Evolutionary conservation across 768 basidiomycete genomes (phyloP).

Genomic region (Rhodosporidiobolus odoratus): DNA sequence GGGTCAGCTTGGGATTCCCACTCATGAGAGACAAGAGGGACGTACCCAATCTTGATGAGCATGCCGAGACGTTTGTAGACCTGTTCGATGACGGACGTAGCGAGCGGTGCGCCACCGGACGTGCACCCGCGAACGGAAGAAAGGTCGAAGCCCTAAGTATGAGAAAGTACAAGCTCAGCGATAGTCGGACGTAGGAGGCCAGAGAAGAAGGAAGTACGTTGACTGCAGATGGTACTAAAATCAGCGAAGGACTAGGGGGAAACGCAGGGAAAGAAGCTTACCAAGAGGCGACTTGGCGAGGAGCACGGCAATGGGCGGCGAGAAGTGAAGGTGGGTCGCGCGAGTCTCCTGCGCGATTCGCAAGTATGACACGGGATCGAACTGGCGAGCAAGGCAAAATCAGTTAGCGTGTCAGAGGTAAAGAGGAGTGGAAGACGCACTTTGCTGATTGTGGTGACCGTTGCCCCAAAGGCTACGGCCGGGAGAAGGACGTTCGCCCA

Average conservation of each 20-base stretch:
- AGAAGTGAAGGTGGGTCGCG: constrained; percentile 44
- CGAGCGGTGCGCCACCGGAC: constrained; percentile 43
- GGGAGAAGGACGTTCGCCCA: constrained; percentile 40
- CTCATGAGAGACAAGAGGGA: background rate
- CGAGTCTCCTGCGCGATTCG: constrained; percentile 38
- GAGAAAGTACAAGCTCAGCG: too few species aligned
- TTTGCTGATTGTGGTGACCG: constrained; percentile 38
- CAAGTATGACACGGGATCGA: constrained; percentile 42
- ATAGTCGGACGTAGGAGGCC: too few species aligned
- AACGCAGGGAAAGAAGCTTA: background rate
- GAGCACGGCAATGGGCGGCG: constrained; percentile 43
- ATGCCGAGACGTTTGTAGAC: constrained; percentile 40
- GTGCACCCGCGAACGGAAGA: constrained; percentile 40
- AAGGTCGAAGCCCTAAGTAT: constrained; percentile 40
- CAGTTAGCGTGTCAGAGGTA: background rate
- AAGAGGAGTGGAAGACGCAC: background rate
- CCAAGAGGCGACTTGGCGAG: constrained; percentile 42
- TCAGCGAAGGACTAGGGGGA: background rate
- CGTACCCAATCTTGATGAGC: constrained; percentile 40
- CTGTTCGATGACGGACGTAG: constrained; percentile 37
- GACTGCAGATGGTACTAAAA: background rate
- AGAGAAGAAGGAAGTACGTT: too few species aligned
- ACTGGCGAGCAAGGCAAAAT: constrained; percentile 8
- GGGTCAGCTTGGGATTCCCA: background rate
- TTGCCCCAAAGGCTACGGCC: constrained; percentile 38